Evolutionary conservation across 2,329 filamentous ascomycete genomes (phyloP), one percentile per base, ranked within the genome.

Genomic region (Pyrenochaeta sp.): DNA sequence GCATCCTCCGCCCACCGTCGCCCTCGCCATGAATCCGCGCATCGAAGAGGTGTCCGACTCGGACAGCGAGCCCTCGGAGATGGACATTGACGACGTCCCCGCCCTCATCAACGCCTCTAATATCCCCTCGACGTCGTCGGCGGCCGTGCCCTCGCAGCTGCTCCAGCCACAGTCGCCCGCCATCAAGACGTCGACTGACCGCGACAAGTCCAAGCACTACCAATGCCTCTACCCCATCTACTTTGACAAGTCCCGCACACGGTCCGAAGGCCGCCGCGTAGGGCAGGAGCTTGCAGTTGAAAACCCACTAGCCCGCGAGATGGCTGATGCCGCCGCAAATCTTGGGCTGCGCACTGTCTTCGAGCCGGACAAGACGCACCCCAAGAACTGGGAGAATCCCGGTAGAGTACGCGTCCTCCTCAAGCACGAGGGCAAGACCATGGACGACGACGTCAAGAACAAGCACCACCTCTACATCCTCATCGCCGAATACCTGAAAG

Each of bases 301-400:
- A 44, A 95, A 93, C 75, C 94, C 94, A 19, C 81, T 99, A 28
- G 94, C 94, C 6, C 83, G 89, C 63, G 90, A 94, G 64, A 92
- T 99, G 67, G 87, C 91, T 30, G 87, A 89, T 67, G 93, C 92
- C n/a, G 74, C 80, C 31, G 66, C 66, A n/a, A 61, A 58, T 29
- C 80, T 96, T 48, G 82, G 86, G 20, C 76, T 90, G 23, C 81
- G 83, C 50, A 86, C 87, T 29, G 85, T 94, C 6, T 88, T 96
- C 69, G 94, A 99, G 75, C 90, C 92, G 1, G 88, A 88, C 67
- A 96, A 96, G 78, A 82, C 85, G 48, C 94, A 99, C 73, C 94
- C 94, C 6, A 93, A 94, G 75, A 94, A 99, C 77, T 99, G 94
- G 94, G 87, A 88, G 43, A 99, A 99, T 76, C 94, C 94, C 9